phyloP scores from a whole-genome alignment of 1,284 basidiomycete genomes.

The Hymenochaete sp. region DNA sequence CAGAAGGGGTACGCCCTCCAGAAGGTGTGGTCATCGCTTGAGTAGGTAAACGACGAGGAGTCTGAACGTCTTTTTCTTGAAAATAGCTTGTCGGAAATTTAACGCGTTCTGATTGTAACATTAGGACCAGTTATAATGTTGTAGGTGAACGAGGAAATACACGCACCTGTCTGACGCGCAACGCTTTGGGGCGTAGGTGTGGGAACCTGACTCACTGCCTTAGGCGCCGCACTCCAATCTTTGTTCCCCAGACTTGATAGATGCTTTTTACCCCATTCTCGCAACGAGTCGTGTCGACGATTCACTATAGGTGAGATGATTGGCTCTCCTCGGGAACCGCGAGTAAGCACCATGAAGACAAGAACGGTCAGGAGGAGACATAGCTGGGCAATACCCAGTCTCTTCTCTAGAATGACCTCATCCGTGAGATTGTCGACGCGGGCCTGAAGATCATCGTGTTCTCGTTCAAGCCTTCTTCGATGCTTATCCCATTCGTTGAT shows the following conservation, averaged over 20 bases:
- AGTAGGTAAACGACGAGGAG: neutral
- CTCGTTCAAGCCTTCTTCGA: conserved; percentile 55
- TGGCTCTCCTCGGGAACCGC: conserved; percentile 55
- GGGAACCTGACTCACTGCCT: conserved; percentile 30
- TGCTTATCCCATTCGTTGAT: conserved; percentile 67
- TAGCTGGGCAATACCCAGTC: conserved; percentile 76
- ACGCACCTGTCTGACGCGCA: no score
- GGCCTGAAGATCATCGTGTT: conserved; percentile 56
- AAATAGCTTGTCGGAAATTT: neutral
- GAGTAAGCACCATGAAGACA: conserved; percentile 76
- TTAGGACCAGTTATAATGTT: neutral
- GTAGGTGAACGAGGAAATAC: conserved; percentile 1
- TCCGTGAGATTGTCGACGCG: conserved; percentile 65
- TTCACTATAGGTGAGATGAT: conserved; percentile 22
- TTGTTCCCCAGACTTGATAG: conserved; percentile 41
- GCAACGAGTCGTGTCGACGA: conserved; percentile 28
- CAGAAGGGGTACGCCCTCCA: conserved; percentile 6
- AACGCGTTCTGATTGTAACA: conserved; percentile 1
- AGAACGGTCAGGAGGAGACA: conserved; percentile 71
- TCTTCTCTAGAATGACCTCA: conserved; percentile 78
- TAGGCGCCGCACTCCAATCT: conserved; percentile 36
- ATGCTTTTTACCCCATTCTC: conserved; percentile 47
- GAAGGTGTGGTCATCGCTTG: neutral
- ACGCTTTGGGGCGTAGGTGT: conserved; percentile 11
- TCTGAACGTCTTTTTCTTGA: conserved; percentile 4